A percentile compares a stretch with the other conserved stretches of the same genome.
phyloP scores from a whole-genome alignment of 805 yeast genomes.

The Wickerhamomyces silvicola region DNA sequence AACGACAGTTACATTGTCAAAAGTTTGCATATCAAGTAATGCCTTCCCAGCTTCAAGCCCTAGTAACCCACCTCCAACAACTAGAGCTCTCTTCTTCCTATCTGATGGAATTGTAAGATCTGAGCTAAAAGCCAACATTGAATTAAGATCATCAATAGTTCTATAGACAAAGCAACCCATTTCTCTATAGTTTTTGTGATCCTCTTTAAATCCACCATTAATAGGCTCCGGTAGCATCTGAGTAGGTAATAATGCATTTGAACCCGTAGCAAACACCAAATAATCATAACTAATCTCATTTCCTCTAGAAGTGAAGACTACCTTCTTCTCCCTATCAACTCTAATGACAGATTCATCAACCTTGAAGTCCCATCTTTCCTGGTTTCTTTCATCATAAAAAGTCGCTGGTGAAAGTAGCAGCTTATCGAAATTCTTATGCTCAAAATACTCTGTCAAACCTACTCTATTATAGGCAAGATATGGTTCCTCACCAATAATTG shows the following conservation, averaged over 20 bases:
- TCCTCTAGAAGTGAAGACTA: conserved; percentile 13
- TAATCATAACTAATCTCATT: conserved; percentile 19
- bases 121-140: conserved; percentile 23
- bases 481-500: conserved; percentile 30
- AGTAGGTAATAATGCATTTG: conserved; percentile 25
- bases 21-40: conserved; percentile 24
- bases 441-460: conserved; percentile 27
- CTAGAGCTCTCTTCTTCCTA: conserved; percentile 20
- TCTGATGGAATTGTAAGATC: conserved; percentile 2
- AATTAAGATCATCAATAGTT: conserved; percentile 27
- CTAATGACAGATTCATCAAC: conserved; percentile 17
- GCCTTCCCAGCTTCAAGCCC: conserved; percentile 34
- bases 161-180: conserved; percentile 30
- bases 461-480: conserved; percentile 32
- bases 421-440: conserved; percentile 22
- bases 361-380: conserved; percentile 20
- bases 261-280: conserved; percentile 28
- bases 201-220: conserved; percentile 7
- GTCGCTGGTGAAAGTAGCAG: conserved; percentile 22
- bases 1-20: conserved; percentile 25
- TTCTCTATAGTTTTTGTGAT: conserved; percentile 13
- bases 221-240: conserved; percentile 16
- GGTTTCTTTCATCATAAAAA: conserved; percentile 19
- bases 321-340: conserved; percentile 12
- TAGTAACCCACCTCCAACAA: conserved; percentile 29